Evolutionary conservation across 2,329 filamentous ascomycete genomes (phyloP), one percentile per base, ranked within the genome.

Genomic region (Ophiocordyceps camponoti-saundersi): DNA sequence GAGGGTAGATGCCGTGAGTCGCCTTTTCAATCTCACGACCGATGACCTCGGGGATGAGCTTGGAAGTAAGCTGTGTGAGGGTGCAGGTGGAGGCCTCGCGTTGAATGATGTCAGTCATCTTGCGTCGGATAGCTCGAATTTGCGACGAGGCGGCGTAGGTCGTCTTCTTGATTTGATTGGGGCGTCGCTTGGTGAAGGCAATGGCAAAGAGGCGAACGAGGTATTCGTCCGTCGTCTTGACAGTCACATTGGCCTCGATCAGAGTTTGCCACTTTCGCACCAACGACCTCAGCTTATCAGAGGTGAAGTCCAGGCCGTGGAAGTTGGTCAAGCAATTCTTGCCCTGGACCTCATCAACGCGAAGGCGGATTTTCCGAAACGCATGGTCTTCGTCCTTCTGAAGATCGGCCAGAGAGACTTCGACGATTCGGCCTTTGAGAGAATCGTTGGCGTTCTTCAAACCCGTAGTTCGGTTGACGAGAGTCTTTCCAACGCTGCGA

Each of bases 271-370:
- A 98, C 79, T 98, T 98, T 76, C 92, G 89, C 61, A 98, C 92
- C 57, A 98, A 83, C 55, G 92, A 96, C 67, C 92, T 86, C 62
- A 98, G 84, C 81, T 98, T 98, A 82, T 98, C 92, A 61, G 92
- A 95, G 67, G 92, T 98, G 84, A 98, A 96, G 76, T 98, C 92
- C 68, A 98, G 82, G 61, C 92, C 92, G 82, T 98, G 89, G 85
- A 98, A 98, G 82, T 95, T 95, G 79, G 92, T 96, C 71, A 98
- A 75, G 77, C 92, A 96, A 83, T 95, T 96, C 82, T 95, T 95
- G 78, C 92, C 92, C 77, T 98, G 92, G 55, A 98, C 82, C 75
- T 98, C 92, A 66, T 98, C 92, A 62, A 96, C 86, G 58, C 92
- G 82, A 67, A 98, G 88, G 80, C 94, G 95, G 69, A 98, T 79